A percentile compares a stretch with the other conserved stretches of the same genome.
Conservation (phyloP, 371 early-diverging fungal species). For the Rhizopus arrhizus region DNA sequence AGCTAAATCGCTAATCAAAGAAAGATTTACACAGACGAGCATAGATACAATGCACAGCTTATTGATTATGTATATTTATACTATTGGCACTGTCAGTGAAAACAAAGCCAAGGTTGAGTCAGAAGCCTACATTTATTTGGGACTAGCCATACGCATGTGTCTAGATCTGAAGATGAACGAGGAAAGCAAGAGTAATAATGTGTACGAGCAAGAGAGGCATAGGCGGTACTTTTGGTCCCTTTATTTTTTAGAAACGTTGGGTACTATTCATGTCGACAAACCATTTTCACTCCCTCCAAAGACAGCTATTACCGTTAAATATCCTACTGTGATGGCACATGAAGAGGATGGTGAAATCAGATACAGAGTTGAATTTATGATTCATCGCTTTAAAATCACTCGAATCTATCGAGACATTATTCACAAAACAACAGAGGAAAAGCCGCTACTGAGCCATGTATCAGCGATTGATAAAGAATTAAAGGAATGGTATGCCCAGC, state of each 20-base stretch:
- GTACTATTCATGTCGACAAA: constrained; percentile 47
- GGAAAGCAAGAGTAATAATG: constrained; percentile 20
- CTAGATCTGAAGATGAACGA: constrained; percentile 44
- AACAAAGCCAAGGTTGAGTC: constrained; percentile 34
- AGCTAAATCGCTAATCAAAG: constrained; percentile 40
- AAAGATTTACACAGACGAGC: constrained; percentile 38
- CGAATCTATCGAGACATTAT: constrained; percentile 48
- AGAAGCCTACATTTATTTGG: constrained; percentile 51
- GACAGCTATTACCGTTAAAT: constrained; percentile 29
- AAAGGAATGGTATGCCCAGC: constrained; percentile 36
- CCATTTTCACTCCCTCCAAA: constrained; percentile 31
- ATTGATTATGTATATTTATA: constrained; percentile 53
- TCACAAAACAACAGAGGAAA: constrained; percentile 31
- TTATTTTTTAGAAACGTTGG: constrained; percentile 49
- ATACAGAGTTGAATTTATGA: constrained; percentile 46
- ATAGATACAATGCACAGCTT: constrained; percentile 48
- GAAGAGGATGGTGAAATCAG: constrained; percentile 28
- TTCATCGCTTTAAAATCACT: constrained; percentile 43
- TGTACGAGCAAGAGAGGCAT: constrained; percentile 27
- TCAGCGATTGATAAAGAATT: constrained; percentile 47
- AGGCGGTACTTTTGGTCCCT: constrained; percentile 43
- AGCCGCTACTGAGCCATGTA: constrained; percentile 41
- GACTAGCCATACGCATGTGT: constrained; percentile 52
- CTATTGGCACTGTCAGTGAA: constrained; percentile 36
- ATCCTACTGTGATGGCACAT: constrained; percentile 32